A percentile compares a stretch with the other conserved stretches of the same genome.
These are phyloP conservation scores for Canna indica DNA, from an alignment of 176 grass and related monocot genomes.

Conservation along the genomic window DNA sequence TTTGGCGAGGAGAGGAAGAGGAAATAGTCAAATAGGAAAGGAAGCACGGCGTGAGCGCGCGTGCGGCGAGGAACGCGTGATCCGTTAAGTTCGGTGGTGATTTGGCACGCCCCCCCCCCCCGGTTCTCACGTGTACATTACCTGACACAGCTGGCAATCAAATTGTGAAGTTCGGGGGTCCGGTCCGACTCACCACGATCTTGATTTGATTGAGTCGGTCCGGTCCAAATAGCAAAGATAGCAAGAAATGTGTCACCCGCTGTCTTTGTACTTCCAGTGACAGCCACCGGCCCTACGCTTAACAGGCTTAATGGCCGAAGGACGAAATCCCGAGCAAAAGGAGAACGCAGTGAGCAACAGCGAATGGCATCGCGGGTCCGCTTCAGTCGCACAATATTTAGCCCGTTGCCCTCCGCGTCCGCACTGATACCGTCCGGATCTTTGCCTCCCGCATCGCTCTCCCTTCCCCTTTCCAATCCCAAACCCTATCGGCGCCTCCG, in stretches of 20 bases:
- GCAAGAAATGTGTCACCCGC: no score
- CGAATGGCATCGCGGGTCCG: neutral
- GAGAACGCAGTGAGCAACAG: neutral
- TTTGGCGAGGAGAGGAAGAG: neutral
- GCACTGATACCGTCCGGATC: neutral
- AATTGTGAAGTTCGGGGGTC: no score
- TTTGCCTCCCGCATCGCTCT: neutral
- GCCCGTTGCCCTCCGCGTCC: neutral
- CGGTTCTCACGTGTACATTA: no score
- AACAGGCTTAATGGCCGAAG: neutral
- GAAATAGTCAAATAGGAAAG: neutral
- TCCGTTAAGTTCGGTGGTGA: neutral
- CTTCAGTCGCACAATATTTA: neutral
- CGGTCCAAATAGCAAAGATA: no score
- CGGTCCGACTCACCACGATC: no score
- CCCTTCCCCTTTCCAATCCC: neutral
- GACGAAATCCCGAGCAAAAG: neutral
- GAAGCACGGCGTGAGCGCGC: neutral
- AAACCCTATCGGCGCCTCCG: neutral
- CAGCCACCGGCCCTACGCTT: neutral
- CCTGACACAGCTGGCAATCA: neutral
- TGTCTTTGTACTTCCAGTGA: no score
- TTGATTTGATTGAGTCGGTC: no score
- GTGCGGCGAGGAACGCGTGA: slow-evolving; percentile 2
- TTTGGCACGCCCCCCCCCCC: neutral